phyloP scores from a whole-genome alignment of 805 yeast genomes.

The Komagataella pseudopastoris region DNA sequence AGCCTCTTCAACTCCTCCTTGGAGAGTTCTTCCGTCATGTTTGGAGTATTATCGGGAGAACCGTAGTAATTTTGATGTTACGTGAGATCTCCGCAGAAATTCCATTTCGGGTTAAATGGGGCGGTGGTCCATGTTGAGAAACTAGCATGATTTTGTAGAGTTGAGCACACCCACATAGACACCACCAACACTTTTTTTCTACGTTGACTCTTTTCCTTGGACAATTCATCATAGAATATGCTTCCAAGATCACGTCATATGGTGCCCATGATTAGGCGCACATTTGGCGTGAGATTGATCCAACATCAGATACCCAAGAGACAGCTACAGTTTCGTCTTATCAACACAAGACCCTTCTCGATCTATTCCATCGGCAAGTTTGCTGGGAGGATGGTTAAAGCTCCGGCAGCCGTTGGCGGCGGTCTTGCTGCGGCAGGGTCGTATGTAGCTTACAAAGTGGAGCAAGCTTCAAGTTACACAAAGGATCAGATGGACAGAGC shows the following conservation, averaged over 20 bases:
- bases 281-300: neutral
- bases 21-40: conserved; percentile 41
- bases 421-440: conserved; percentile 92
- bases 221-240: neutral
- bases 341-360: neutral
- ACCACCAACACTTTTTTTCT: neutral
- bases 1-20: conserved; percentile 6
- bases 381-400: conserved; percentile 36
- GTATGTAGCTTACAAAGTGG: conserved; percentile 82
- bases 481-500: conserved; percentile 49
- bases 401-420: conserved; percentile 81
- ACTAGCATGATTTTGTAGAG: neutral
- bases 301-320: neutral
- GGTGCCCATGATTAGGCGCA: neutral
- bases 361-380: conserved; percentile 30
- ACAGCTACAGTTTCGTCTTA: neutral
- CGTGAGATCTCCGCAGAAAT: neutral
- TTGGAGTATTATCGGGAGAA: conserved; percentile 8
- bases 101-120: neutral
- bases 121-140: neutral
- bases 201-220: neutral
- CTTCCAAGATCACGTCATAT: neutral
- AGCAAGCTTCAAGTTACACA: conserved; percentile 68
- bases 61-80: neutral
- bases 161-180: neutral